Evolutionary conservation across 140 eudicot genomes (phyloP), one percentile per base, ranked within the genome.

Genomic region (Senecio squalidus): DNA sequence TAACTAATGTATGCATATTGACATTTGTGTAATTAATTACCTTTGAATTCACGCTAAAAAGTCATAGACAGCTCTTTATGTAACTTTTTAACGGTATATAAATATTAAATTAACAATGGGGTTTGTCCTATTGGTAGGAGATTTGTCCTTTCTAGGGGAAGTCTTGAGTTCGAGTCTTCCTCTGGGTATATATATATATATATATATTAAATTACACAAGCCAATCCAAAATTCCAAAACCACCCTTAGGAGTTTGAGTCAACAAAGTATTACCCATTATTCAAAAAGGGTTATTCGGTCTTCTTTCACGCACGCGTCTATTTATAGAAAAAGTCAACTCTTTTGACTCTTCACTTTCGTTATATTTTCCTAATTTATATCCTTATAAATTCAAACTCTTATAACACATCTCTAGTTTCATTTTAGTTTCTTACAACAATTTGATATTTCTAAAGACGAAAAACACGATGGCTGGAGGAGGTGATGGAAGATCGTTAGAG

Each of bases 381-480:
- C 28, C n/a, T 25, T 71, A 72, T 55, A 72, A 55, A 55, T 50
- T n/a, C 30, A 22, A 26, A n/a, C n/a, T n/a, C 13, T 36, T 10
- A 58, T 26, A 55, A 18, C 61, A 25, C 55, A 14, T 5, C 18
- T 18, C n/a, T 8, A 11, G 9, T 18, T 33, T 24, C 54, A 47
- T 23, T n/a, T 31, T 23, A 20, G 10, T 20, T 47, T 63, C 58
- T 47, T 30, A 15, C 29, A 59, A 20, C 0, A 49, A 27, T 9
- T 49, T 8, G 20, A 4, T 4, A 24, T 4, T 5, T 9, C 2
- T 1, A 1, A 15, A 16, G 33, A 4, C 8, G 7, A 57, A 8
- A 44, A 29, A 7, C 13, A 63, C 46, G 21, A 72, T 72, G 66
- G 74, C 74, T 0, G 82, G 78, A 44, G 65, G 59, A 40, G 30